Conservation (phyloP, 2,329 filamentous ascomycete genomes). For the Botryosphaeria dothidea region DNA sequence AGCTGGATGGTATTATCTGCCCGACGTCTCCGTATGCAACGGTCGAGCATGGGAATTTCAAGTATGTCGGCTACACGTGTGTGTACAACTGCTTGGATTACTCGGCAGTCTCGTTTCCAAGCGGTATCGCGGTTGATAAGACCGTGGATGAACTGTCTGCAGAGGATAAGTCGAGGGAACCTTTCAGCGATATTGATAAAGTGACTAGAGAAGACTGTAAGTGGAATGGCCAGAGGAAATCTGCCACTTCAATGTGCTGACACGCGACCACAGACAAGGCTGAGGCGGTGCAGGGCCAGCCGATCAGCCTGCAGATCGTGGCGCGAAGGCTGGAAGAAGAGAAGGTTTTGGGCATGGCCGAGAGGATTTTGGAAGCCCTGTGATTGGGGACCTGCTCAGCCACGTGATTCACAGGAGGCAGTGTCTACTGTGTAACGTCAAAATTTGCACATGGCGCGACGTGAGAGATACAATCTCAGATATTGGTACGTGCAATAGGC, state of each 20-base stretch:
- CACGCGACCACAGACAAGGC: conserved; percentile 33
- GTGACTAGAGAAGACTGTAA: conserved; percentile 42
- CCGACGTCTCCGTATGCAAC: conserved; percentile 35
- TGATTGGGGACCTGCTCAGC: neutral
- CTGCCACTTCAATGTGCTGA: neutral
- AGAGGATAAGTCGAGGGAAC: conserved; percentile 33
- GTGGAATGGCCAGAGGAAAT: conserved; percentile 25
- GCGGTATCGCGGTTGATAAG: conserved; percentile 29
- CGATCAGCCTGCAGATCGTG: conserved; percentile 44
- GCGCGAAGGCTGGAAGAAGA: conserved; percentile 44
- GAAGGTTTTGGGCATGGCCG: conserved; percentile 44
- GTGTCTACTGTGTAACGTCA: no score
- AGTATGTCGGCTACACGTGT: conserved; percentile 45
- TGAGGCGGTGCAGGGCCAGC: conserved; percentile 44
- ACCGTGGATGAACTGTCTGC: conserved; percentile 32
- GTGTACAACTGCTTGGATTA: conserved; percentile 53
- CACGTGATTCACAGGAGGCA: neutral
- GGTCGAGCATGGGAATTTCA: conserved; percentile 24
- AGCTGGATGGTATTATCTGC: conserved; percentile 47
- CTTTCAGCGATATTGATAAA: conserved; percentile 11
- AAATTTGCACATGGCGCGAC: no score
- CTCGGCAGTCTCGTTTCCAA: conserved; percentile 47
- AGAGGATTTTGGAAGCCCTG: conserved; percentile 34
- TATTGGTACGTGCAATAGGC: no score
- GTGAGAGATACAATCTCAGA: no score